phyloP scores from a whole-genome alignment of 768 basidiomycete species.

The Agaricus sinodeliciosus region DNA sequence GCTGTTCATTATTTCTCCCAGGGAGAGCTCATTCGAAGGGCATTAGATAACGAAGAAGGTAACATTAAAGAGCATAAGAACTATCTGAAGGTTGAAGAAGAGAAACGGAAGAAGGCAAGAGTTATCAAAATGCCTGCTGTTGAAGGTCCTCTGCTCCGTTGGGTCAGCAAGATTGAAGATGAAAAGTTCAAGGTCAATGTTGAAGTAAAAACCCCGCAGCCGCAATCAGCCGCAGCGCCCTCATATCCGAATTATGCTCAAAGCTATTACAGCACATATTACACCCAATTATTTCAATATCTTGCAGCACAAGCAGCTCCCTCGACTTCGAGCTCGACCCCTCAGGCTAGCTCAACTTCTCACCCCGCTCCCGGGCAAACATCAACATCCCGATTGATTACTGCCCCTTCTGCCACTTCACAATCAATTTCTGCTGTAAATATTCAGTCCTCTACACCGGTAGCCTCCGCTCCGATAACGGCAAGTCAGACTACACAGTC shows the following conservation, averaged over 20 bases:
- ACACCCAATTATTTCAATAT: conserved; percentile 1
- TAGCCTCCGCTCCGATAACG: neutral
- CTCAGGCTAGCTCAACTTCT: neutral
- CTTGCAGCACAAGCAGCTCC: neutral
- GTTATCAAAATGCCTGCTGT: conserved; percentile 51
- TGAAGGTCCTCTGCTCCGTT: conserved; percentile 63
- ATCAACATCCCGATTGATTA: neutral
- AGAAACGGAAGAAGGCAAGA: conserved; percentile 64
- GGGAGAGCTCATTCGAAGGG: conserved; percentile 76
- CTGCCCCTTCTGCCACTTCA: neutral
- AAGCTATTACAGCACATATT: neutral
- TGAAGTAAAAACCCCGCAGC: conserved; percentile 16
- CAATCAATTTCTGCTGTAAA: conserved; percentile 1
- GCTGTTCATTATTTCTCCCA: conserved; percentile 57
- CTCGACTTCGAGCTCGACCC: neutral
- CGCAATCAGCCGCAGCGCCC: conserved; percentile 20
- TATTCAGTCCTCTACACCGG: neutral
- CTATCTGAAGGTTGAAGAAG: conserved; percentile 76
- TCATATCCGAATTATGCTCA: conserved; percentile 8
- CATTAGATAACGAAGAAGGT: conserved; percentile 82
- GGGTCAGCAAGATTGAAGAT: conserved; percentile 62
- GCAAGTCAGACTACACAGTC: neutral
- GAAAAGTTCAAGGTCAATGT: conserved; percentile 33
- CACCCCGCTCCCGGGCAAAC: conserved; percentile 1
- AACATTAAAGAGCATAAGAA: conserved; percentile 74